Conservation (phyloP, 371 early-diverging fungal genomes). For the Phascolomyces articulosus region DNA sequence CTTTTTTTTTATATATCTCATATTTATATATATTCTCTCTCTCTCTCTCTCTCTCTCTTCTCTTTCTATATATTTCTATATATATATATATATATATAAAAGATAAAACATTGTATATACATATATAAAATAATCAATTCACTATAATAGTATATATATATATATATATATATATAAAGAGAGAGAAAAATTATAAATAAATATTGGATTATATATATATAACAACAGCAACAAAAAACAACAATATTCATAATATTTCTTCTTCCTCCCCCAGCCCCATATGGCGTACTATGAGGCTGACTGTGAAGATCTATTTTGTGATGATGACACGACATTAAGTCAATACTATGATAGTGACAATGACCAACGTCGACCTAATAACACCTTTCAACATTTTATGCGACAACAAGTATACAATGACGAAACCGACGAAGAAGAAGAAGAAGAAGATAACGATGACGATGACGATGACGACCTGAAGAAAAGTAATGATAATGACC, state of each 20-base stretch:
- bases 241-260: neutral
- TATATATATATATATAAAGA: too few relatives aligned
- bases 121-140: too few relatives aligned
- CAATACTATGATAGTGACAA: neutral
- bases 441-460: too few relatives aligned
- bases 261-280: neutral
- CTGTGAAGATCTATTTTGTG: constrained; percentile 13
- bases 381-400: too few relatives aligned
- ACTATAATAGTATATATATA: too few relatives aligned
- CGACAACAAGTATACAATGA: neutral
- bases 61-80: neutral
- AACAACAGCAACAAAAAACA: too few relatives aligned
- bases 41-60: neutral
- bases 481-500: too few relatives aligned
- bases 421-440: neutral
- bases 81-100: too few relatives aligned
- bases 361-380: neutral
- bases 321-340: constrained; percentile 3
- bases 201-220: too few relatives aligned
- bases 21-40: neutral
- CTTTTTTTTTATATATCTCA: constrained; percentile 6
- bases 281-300: constrained; percentile 27
- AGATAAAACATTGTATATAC: too few relatives aligned
- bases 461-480: too few relatives aligned
- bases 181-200: too few relatives aligned